A percentile compares a stretch with the other conserved stretches of the same genome.
phyloP scores from a whole-genome alignment of 768 basidiomycete genomes.

The Lentinula detonsa region DNA sequence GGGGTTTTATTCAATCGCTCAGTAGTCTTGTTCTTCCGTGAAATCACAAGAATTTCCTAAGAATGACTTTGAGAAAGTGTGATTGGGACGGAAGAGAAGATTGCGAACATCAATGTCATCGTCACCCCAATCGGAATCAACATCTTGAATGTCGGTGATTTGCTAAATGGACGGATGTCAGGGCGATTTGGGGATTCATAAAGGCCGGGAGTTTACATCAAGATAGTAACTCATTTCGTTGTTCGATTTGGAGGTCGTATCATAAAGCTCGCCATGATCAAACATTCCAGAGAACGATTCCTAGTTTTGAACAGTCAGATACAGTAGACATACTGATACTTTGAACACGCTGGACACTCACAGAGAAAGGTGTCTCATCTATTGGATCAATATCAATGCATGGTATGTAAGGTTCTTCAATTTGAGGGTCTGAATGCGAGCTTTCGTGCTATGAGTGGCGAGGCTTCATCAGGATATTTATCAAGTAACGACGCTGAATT shows the following conservation, averaged over 20 bases:
- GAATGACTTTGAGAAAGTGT: not conserved
- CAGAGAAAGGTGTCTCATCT: conserved; percentile 7
- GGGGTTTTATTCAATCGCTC: not conserved
- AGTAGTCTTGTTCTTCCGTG: conserved; percentile 23
- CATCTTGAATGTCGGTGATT: conserved; percentile 32
- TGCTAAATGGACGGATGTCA: conserved; percentile 22
- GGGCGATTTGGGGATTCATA: not conserved
- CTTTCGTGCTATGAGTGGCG: not conserved
- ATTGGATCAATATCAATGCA: conserved; percentile 1
- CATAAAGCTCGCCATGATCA: not conserved
- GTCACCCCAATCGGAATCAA: conserved; percentile 40
- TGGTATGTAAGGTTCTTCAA: not conserved
- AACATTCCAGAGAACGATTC: conserved; percentile 3
- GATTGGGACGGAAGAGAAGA: not conserved
- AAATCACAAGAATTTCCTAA: conserved; percentile 45
- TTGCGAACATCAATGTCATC: conserved; percentile 41
- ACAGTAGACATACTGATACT: not conserved
- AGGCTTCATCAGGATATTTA: not conserved
- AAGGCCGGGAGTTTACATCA: conserved; percentile 27
- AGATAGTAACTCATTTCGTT: conserved; percentile 34
- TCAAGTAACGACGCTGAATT: too few species aligned
- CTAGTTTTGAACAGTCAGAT: not conserved
- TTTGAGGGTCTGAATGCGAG: not conserved
- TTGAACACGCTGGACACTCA: not conserved
- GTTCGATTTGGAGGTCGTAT: not conserved